A percentile compares a stretch with the other conserved stretches of the same genome.
These are phyloP conservation scores for Triangularia verruculosa DNA, from an alignment of 2,329 filamentous ascomycete genomes.

Conservation along the genomic window DNA sequence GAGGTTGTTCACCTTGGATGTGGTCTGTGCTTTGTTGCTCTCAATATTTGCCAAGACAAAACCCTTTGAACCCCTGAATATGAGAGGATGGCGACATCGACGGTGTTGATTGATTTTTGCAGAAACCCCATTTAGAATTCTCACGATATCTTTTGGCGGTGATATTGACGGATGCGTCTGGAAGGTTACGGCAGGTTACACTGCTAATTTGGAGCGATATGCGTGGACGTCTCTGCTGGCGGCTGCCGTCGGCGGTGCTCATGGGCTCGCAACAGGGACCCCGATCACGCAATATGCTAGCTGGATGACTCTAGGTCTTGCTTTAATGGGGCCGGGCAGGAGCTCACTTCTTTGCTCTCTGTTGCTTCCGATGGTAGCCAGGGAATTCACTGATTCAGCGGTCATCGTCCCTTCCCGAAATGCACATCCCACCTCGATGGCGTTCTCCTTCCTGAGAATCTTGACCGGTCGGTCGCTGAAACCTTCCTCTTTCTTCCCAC, in stretches of 20 bases:
- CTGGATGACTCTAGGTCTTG: constrained; percentile 14
- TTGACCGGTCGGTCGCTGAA: background rate
- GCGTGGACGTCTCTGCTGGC: background rate
- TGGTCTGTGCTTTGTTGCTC: background rate
- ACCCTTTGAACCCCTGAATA: background rate
- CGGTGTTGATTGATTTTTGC: background rate
- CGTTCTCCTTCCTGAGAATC: background rate
- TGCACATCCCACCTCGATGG: background rate
- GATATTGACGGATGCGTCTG: background rate
- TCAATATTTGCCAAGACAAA: background rate
- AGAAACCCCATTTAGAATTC: background rate
- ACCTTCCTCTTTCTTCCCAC: constrained; percentile 1
- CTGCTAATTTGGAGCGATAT: background rate
- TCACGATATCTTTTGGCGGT: background rate
- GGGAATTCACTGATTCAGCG: background rate
- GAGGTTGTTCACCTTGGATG: background rate
- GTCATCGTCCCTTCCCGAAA: background rate
- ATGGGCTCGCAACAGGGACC: background rate
- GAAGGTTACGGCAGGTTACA: background rate
- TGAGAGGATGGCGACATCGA: background rate
- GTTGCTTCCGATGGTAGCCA: background rate
- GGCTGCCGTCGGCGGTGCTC: background rate
- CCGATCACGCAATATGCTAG: constrained; percentile 21
- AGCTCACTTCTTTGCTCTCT: background rate
- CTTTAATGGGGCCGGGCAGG: constrained; percentile 2